Evolutionary conservation across 371 early-diverging fungal genomes (phyloP).

Genomic region (Lichtheimia corymbifera): DNA sequence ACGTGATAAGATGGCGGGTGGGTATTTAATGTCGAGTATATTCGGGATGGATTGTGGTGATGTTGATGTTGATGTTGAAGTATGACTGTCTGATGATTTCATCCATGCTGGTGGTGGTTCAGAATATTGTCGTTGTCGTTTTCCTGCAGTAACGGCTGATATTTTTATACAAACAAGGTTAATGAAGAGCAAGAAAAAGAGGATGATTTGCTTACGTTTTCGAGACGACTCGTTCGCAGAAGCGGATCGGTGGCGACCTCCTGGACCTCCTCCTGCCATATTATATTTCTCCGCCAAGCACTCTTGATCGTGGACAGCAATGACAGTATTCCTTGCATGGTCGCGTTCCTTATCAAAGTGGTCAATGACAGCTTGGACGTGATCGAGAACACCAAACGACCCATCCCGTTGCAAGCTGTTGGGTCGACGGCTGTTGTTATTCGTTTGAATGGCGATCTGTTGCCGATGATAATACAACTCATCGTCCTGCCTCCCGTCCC

Average conservation of each 20-base stretch:
- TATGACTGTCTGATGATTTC: background rate
- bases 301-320: constrained; percentile 55
- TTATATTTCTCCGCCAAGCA: constrained; percentile 47
- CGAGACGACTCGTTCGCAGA: constrained; percentile 1
- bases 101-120: constrained; percentile 16
- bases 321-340: constrained; percentile 44
- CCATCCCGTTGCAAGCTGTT: constrained; percentile 3
- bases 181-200: background rate
- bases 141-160: background rate
- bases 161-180: background rate
- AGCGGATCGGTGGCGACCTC: constrained; percentile 6
- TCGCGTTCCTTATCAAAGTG: constrained; percentile 54
- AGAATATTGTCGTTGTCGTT: constrained; percentile 13
- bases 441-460: constrained; percentile 15
- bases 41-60: constrained; percentile 19
- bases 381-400: constrained; percentile 37
- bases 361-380: constrained; percentile 50
- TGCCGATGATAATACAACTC: constrained; percentile 33
- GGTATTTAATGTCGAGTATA: constrained; percentile 42
- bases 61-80: background rate
- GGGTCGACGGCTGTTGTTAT: constrained; percentile 1
- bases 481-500: constrained; percentile 22
- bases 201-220: background rate
- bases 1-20: constrained; percentile 39
- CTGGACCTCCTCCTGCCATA: constrained; percentile 14